phyloP scores from a whole-genome alignment of 2,329 filamentous ascomycete species.

The Cadophora luteo-olivacea region DNA sequence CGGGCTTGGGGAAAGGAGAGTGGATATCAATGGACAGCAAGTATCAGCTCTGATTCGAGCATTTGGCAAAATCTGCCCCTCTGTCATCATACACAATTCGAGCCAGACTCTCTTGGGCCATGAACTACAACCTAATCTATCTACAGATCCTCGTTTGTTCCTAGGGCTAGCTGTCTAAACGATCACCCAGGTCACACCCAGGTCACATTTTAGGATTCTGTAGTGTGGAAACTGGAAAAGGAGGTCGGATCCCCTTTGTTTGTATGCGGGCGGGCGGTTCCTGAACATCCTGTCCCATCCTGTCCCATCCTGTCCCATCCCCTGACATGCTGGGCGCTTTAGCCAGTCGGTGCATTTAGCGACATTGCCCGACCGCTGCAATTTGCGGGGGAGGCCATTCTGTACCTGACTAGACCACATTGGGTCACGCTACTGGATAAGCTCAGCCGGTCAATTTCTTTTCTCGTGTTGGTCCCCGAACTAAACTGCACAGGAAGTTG shows the following conservation, averaged over 20 bases:
- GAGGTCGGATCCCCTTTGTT: conserved; percentile 7
- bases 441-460: conserved; percentile 13
- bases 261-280: neutral
- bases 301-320: neutral
- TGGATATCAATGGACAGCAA: neutral
- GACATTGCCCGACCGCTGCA: conserved; percentile 8
- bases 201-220: too few species aligned
- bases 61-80: neutral
- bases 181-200: neutral
- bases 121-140: neutral
- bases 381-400: conserved; percentile 14
- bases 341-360: conserved; percentile 17
- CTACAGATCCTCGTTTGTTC: neutral
- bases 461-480: conserved; percentile 1
- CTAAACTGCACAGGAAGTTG: neutral
- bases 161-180: neutral
- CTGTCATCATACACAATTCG: neutral
- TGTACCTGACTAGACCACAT: conserved; percentile 15
- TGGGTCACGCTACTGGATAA: conserved; percentile 5
- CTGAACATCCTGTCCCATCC: too few species aligned
- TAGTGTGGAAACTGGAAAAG: too few species aligned
- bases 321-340: neutral
- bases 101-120: neutral
- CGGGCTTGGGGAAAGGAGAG: conserved; percentile 2
- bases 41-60: neutral